Evolutionary conservation across 2,329 filamentous ascomycete species (phyloP).

Genomic region (Colletotrichum shisoi): DNA sequence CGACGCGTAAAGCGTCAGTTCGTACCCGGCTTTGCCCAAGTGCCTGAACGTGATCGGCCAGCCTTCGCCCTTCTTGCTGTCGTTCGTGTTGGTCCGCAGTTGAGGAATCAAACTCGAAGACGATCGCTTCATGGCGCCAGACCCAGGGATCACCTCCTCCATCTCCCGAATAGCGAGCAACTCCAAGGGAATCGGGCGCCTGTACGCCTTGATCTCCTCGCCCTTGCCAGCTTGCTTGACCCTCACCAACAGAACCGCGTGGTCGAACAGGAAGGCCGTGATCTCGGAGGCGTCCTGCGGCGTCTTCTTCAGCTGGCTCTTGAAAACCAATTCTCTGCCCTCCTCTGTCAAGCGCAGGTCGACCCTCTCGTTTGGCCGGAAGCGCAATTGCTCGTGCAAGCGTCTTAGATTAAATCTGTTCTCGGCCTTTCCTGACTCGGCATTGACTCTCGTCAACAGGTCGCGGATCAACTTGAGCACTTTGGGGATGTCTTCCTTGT

Average conservation of each 20-base stretch:
- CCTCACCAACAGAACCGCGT: slow-evolving; percentile 89
- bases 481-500: slow-evolving; percentile 90
- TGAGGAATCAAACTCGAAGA: slow-evolving; percentile 81
- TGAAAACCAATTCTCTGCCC: slow-evolving; percentile 90
- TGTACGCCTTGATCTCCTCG: slow-evolving; percentile 94
- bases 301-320: slow-evolving; percentile 91
- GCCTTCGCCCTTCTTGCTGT: slow-evolving; percentile 73
- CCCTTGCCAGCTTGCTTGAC: slow-evolving; percentile 91
- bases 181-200: slow-evolving; percentile 92
- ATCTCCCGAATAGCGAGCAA: slow-evolving; percentile 93
- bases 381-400: slow-evolving; percentile 90
- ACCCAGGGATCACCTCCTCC: slow-evolving; percentile 88
- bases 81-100: slow-evolving; percentile 56
- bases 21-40: slow-evolving; percentile 94
- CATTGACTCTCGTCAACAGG: slow-evolving; percentile 86
- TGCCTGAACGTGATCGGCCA: slow-evolving; percentile 97
- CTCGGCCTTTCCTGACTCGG: slow-evolving; percentile 95
- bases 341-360: slow-evolving; percentile 95
- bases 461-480: slow-evolving; percentile 87
- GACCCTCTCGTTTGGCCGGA: slow-evolving; percentile 86
- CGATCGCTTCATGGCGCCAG: slow-evolving; percentile 82
- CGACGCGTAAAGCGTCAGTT: slow-evolving; percentile 85
- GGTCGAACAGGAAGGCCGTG: slow-evolving; percentile 94
- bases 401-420: slow-evolving; percentile 96
- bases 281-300: slow-evolving; percentile 81